A percentile compares a stretch with the other conserved stretches of the same genome.
phyloP scores from a whole-genome alignment of 75 land plant species.

The Chamaecyparis obtusa region DNA sequence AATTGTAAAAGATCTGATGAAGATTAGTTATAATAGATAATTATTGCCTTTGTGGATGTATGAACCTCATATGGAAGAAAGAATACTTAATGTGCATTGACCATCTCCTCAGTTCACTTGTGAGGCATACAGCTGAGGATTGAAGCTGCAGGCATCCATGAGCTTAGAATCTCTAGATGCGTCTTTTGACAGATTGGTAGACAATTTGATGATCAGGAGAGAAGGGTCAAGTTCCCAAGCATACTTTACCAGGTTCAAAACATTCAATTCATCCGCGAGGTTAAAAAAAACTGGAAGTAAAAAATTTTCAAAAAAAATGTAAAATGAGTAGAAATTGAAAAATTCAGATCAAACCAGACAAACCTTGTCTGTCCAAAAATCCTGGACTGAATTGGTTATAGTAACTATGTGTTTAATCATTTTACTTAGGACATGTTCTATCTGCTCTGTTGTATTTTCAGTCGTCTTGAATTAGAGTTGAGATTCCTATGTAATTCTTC shows the following conservation, averaged over 20 bases:
- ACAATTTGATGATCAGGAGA: background rate
- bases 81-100: background rate
- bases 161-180: conserved; percentile 4
- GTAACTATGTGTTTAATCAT: too few relatives aligned
- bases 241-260: too few relatives aligned
- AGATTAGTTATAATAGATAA: too few relatives aligned
- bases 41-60: background rate
- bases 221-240: background rate
- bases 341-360: too few relatives aligned
- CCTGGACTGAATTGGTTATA: too few relatives aligned
- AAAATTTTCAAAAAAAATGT: too few relatives aligned
- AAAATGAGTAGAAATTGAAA: too few relatives aligned
- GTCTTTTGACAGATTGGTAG: background rate
- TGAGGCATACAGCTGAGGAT: background rate
- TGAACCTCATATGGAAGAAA: background rate
- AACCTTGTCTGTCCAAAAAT: too few relatives aligned
- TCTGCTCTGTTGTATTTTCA: background rate
- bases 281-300: too few relatives aligned
- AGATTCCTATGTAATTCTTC: background rate
- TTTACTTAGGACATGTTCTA: background rate
- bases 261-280: too few relatives aligned
- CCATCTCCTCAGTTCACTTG: conserved; percentile 1
- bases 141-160: background rate
- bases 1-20: too few relatives aligned
- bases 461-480: background rate